Conservation (phyloP, 371 early-diverging fungal species). For the Syncephalis plumigaleata region DNA sequence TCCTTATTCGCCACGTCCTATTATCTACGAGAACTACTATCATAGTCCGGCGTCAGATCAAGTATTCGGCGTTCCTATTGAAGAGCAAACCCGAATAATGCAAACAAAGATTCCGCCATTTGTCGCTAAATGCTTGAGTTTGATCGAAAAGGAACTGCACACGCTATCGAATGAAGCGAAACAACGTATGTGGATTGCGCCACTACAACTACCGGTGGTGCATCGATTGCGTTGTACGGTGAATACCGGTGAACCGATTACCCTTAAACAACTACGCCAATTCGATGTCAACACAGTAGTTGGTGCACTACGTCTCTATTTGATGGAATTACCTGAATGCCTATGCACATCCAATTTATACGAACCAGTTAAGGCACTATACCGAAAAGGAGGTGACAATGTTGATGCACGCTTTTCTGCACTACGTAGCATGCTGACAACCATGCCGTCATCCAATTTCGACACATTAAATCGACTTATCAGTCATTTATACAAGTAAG, state of each 20-base stretch:
- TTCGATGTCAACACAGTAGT: conserved; percentile 37
- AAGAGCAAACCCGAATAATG: conserved; percentile 34
- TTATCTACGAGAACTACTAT: conserved; percentile 43
- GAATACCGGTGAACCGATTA: conserved; percentile 29
- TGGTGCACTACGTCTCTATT: conserved; percentile 41
- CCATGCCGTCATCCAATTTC: conserved; percentile 29
- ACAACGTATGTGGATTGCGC: conserved; percentile 35
- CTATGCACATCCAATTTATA: conserved; percentile 50
- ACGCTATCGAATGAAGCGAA: conserved; percentile 7
- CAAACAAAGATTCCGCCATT: conserved; percentile 36
- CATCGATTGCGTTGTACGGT: conserved; percentile 42
- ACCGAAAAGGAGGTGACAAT: conserved; percentile 23
- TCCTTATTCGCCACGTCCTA: conserved; percentile 45
- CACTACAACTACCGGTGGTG: conserved; percentile 30
- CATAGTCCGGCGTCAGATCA: conserved; percentile 47
- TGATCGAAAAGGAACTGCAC: conserved; percentile 21
- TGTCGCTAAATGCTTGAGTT: conserved; percentile 25
- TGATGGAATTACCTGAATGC: conserved; percentile 52
- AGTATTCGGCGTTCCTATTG: conserved; percentile 56
- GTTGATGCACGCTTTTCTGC: conserved; percentile 21
- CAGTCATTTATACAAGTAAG: conserved; percentile 21
- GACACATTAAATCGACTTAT: conserved; percentile 24
- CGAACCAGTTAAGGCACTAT: conserved; percentile 46
- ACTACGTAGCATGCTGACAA: conserved; percentile 33
- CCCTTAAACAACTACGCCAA: conserved; percentile 24